Base-by-base conservation (phyloP, 192 early-diverging fungal species). In the Podila clonocystis region DNA sequence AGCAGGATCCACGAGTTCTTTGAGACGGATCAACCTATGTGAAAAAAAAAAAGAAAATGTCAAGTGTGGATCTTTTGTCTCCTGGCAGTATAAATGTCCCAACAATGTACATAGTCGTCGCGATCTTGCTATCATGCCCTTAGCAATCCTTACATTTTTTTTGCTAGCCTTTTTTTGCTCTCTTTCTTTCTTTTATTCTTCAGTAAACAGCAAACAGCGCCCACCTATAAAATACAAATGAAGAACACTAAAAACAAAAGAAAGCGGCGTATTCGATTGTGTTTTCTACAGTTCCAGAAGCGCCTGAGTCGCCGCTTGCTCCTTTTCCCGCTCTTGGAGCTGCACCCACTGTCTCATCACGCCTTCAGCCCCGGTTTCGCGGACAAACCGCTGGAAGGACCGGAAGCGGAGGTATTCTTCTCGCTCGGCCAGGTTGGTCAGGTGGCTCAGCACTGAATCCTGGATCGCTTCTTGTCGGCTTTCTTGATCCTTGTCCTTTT, bases 341-440 rank as follows among this genome's bases (percentile, higher is more conserved):
- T 59, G 62, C 63, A 76, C 26, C 74, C 74, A 76, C 30, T 70
- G 62, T 45, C 57, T 65, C 62, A 76, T 50, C 52, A 55, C 52
- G 2, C 52, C 77, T 26, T 80, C 71, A 6, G 33, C 41, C 17
- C 70, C 71, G 15, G 67, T 28, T 12, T 68, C 77, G 5, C 52
- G 50, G 5, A 80, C 29, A 24, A 64, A 63, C 0, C 62, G 65
- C 34, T 80, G 77, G 55, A 80, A 73, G 11, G 70, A 61, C 28
- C 67, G 65, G 48, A 80, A 80, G 12, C 66, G 70, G 17, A 68
- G 59, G 49, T 80, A 80, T 17, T 80, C 77, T 30, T 73, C 65
- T 3, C 77, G 70, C 26, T 80, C 70, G 34, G 34, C 59, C 22
- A 62, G 62, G 29, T 72, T 55, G 4, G 62, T 69, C 41, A 80